Evolutionary conservation across 2,329 filamentous ascomycete genomes (phyloP).

Genomic region (Fusarium albidum): DNA sequence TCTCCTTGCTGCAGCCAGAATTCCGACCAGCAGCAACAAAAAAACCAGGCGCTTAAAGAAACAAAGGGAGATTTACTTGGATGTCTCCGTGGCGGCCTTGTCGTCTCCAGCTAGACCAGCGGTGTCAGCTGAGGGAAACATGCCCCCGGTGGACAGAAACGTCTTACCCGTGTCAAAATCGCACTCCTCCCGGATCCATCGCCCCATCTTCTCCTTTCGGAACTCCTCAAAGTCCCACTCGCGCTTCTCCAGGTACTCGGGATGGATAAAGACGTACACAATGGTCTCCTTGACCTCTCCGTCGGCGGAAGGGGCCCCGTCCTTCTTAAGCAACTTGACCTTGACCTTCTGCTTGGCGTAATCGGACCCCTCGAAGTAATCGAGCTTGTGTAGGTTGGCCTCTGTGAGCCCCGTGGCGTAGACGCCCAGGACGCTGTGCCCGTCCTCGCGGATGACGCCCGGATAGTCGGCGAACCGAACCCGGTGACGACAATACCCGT

Average conservation of each 20-base stretch:
- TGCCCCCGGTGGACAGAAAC: not conserved
- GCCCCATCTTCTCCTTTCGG: conserved; percentile 72
- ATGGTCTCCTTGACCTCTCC: conserved; percentile 61
- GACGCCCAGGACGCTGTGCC: conserved; percentile 74
- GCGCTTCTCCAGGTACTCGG: conserved; percentile 65
- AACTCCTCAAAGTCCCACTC: conserved; percentile 95
- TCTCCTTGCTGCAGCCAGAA: conserved; percentile 17
- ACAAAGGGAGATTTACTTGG: conserved; percentile 14
- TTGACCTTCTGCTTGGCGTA: conserved; percentile 67
- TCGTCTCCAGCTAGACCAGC: conserved; percentile 32
- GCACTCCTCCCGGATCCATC: conserved; percentile 62
- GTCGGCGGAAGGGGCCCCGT: conserved; percentile 48
- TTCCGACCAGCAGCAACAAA: conserved; percentile 16
- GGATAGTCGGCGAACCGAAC: conserved; percentile 81
- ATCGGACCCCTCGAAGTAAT: conserved; percentile 82
- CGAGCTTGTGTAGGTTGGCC: conserved; percentile 77
- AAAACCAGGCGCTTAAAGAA: conserved; percentile 29
- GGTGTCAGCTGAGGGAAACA: conserved; percentile 11
- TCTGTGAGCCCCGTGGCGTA: conserved; percentile 81
- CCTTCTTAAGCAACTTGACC: conserved; percentile 60
- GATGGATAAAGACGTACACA: conserved; percentile 70
- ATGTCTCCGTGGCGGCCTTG: conserved; percentile 16
- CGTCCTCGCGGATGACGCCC: conserved; percentile 68
- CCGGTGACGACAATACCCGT: conserved; percentile 73
- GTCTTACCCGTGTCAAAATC: conserved; percentile 50